A percentile compares a stretch with the other conserved stretches of the same genome.
Conservation (phyloP, 1,284 basidiomycete genomes). For the Boletellus sp. region DNA sequence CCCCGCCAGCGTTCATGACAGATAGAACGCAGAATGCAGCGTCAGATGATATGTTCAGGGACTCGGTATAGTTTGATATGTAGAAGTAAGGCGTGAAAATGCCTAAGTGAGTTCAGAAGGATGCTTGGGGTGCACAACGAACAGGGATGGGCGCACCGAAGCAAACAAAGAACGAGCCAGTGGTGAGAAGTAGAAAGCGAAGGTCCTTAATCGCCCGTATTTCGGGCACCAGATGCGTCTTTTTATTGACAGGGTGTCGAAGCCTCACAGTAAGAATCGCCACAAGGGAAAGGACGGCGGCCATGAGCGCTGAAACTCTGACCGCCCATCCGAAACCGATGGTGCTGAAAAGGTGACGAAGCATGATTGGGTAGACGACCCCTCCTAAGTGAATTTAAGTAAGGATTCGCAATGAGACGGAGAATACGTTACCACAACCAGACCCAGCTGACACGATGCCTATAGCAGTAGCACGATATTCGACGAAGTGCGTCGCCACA, state of each 20-base stretch:
- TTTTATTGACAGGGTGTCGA: constrained; percentile 20
- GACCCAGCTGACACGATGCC: constrained; percentile 54
- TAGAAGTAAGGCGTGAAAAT: constrained; percentile 65
- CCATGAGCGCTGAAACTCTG: constrained; percentile 44
- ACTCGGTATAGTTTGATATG: constrained; percentile 51
- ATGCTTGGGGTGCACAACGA: background rate
- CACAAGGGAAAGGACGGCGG: constrained; percentile 39
- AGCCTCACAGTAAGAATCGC: constrained; percentile 42
- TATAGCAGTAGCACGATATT: constrained; percentile 57
- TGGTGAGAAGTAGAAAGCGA: constrained; percentile 43
- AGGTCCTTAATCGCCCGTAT: constrained; percentile 40
- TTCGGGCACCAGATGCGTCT: constrained; percentile 21
- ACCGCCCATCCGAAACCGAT: constrained; percentile 64
- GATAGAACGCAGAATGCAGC: constrained; percentile 53
- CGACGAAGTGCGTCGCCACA: constrained; percentile 51
- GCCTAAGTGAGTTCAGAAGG: constrained; percentile 49
- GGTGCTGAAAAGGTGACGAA: constrained; percentile 51
- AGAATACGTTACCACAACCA: constrained; percentile 42
- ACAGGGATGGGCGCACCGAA: constrained; percentile 33
- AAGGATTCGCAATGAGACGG: constrained; percentile 16
- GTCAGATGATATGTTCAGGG: constrained; percentile 35
- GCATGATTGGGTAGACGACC: constrained; percentile 63
- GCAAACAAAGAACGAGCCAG: constrained; percentile 49
- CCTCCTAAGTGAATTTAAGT: constrained; percentile 43
- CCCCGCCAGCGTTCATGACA: constrained; percentile 60